Conservation (phyloP, 2,329 filamentous ascomycete genomes). For the Ophiocordyceps camponoti-saundersi region DNA sequence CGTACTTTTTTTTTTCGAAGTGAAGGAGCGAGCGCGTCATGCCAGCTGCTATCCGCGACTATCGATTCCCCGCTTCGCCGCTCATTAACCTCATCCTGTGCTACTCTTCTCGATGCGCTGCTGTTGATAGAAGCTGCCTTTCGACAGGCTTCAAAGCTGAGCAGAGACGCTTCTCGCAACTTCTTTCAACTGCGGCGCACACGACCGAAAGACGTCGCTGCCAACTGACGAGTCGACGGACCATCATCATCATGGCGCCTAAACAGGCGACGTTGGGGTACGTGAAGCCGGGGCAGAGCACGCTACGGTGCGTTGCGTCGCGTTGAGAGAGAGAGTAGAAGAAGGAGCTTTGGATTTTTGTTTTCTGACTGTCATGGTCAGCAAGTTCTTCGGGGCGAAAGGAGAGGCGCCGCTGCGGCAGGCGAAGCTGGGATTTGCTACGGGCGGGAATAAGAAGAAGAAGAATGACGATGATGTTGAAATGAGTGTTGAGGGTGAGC, state of each 20-base stretch:
- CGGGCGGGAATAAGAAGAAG: slow-evolving; percentile 27
- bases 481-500: slow-evolving; percentile 5
- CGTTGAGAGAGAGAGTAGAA: neutral
- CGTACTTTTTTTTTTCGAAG: neutral
- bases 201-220: neutral
- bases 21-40: neutral
- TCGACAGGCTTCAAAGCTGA: neutral
- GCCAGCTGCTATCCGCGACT: neutral
- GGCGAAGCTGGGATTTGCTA: slow-evolving; percentile 61
- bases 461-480: slow-evolving; percentile 16
- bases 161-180: neutral
- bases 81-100: neutral
- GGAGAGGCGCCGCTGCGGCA: slow-evolving; percentile 47
- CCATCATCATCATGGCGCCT: slow-evolving; percentile 20
- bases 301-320: slow-evolving; percentile 45
- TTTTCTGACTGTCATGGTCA: slow-evolving; percentile 16
- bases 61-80: neutral
- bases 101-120: neutral
- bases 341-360: neutral
- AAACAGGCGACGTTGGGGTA: slow-evolving; percentile 85
- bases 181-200: neutral
- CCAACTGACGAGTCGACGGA: neutral
- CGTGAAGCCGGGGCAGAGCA: slow-evolving; percentile 57
- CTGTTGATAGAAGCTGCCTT: neutral
- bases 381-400: slow-evolving; percentile 67